phyloP scores from a whole-genome alignment of 768 basidiomycete species.

The Tricholoma sp. region DNA sequence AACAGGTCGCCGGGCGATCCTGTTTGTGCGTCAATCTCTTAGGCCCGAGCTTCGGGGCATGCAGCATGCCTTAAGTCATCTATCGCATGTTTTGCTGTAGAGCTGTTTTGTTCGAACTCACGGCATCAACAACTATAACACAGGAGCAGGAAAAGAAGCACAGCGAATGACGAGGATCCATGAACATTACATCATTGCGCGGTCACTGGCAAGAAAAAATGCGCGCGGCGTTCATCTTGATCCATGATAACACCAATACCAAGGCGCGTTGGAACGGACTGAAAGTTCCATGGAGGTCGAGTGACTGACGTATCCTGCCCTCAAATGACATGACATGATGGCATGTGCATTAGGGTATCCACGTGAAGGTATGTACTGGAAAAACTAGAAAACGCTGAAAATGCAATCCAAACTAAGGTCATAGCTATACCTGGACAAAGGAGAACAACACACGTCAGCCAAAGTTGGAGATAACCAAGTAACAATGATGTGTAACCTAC shows the following conservation, averaged over 20 bases:
- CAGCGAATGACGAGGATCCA: too few relatives aligned
- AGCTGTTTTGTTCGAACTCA: not conserved
- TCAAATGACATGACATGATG: constrained; percentile 3
- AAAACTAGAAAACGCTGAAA: not conserved
- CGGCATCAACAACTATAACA: not conserved
- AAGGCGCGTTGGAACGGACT: not conserved
- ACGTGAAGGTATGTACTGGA: constrained; percentile 19
- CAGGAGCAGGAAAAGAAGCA: too few relatives aligned
- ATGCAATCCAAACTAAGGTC: constrained; percentile 6
- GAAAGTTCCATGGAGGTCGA: not conserved
- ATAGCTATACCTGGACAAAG: constrained; percentile 1
- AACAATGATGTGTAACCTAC: constrained; percentile 37
- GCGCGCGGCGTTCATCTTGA: not conserved
- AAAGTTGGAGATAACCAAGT: constrained; percentile 16
- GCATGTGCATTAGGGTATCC: constrained; percentile 17
- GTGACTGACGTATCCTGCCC: constrained; percentile 3
- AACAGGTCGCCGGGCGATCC: too few relatives aligned
- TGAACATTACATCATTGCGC: too few relatives aligned
- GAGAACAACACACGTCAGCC: not conserved
- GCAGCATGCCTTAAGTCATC: too few relatives aligned
- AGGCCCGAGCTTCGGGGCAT: too few relatives aligned
- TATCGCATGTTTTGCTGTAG: too few relatives aligned
- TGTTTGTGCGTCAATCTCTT: too few relatives aligned
- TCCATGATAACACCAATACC: not conserved
- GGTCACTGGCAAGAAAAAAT: too few relatives aligned